Evolutionary conservation across 2,329 filamentous ascomycete genomes (phyloP), one percentile per base, ranked within the genome.

Genomic region (Colletotrichum higginsianum): DNA sequence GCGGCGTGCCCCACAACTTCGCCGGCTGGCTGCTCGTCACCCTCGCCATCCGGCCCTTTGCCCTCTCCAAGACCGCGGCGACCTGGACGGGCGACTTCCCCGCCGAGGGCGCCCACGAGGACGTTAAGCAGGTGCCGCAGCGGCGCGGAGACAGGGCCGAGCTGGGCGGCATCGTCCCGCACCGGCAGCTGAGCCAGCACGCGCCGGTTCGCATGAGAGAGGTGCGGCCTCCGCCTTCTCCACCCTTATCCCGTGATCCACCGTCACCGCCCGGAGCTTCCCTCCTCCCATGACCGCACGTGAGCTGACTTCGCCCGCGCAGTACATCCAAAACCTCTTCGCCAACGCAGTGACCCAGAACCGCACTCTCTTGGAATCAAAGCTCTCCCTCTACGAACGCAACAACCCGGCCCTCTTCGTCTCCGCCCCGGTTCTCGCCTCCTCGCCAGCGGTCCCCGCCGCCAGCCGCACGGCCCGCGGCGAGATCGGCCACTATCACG

Each of bases 1-100:
- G 85, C 67, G 85, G 85, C 18, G 67, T 85, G 0, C 84, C 85
- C 0, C 78, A 84, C 75, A 84, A 85, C 66, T 38, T 81, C 38
- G 42, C 77, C 23, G 85, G 85, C 42, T 87, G 82, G 82, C 76
- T 83, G 0, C 23, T 81, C 35, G 64, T 72, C 23, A 66, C 68
- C 5, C 21, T 73, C 21, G 55, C 35, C 38, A 61, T 73, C 46
- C 68, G 72, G 5, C 72, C 72, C 6, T 72, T 73, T 6, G 64
- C 68, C 2, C 63, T 72, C 44, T 65, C 58, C 1, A 53, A 65
- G 44, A 18, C 38, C 16, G 60, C 47, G 2, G 72, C 68, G 2
- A 67, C 60, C 8, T 65, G 26, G 23, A 68, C 64, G 1, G 63
- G 38, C 21, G 72, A 73, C 52, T 73, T 68, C 46, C 72, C 68